Evolutionary conservation across 371 early-diverging fungal genomes (phyloP), one percentile per base, ranked within the genome.

Genomic region (Circinella minor): DNA sequence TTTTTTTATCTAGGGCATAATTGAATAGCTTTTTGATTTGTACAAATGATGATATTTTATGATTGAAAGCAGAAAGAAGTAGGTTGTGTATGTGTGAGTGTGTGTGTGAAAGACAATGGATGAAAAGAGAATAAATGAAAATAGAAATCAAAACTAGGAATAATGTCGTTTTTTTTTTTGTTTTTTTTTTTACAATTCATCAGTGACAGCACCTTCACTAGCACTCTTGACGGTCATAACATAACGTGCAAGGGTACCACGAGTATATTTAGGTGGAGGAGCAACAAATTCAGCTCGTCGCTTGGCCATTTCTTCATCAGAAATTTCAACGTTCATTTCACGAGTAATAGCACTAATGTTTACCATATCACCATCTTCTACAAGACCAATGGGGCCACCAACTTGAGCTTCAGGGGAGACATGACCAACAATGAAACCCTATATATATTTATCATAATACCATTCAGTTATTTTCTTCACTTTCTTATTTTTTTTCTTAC

Each of bases 401-500:
- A 87, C 94, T 75, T 96, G 95, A 5, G 99, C 99, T 84, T 98
- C 99, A 13, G 99, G 99, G 7, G 96, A 91, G 68, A 98, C 92
- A 80, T 98, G 99, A n/a, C 99, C 98, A 74, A 98, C 95, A 71
- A 98, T 97, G 75, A 98, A 98, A 36, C 98, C 97, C 88, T 90
- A 55, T 68, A 27, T 27, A 27, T 27, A 63, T 48, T 34, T 1
- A 65, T 39, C 14, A 43, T 3, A 43, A 9, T 43, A 43, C 43
- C 43, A 43, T 43, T 43, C 43, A 43, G 43, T 43, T 43, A 11
- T 3, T 43, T 9, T 11, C 3, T 27, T 0, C 43, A 43, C 43
- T 43, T 43, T 43, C 6, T 43, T 39, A 6, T 39, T 9, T 6
- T 9, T 43, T 43, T 43, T 43, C 1, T 43, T 43, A 9, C 43